Evolutionary conservation across 768 basidiomycete species (phyloP).

Genomic region (Amanita fuliginea): DNA sequence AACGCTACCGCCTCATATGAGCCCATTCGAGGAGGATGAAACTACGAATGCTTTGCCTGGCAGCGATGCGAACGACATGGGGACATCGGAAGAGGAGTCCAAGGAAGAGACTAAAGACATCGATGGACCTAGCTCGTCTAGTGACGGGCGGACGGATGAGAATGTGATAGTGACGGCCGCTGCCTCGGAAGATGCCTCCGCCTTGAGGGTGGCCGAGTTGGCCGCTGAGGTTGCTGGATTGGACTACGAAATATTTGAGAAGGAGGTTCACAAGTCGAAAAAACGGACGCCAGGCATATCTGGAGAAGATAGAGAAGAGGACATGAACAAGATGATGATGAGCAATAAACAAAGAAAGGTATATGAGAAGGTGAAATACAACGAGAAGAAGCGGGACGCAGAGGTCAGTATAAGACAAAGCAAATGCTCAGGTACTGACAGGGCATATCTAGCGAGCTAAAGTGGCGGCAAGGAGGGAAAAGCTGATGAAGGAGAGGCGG

Average conservation of each 20-base stretch:
- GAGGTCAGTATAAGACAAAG: slow-evolving; percentile 48
- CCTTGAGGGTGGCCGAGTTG: slow-evolving; percentile 79
- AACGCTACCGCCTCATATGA: slow-evolving; percentile 86
- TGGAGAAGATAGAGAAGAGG: slow-evolving; percentile 46
- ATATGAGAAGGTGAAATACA: slow-evolving; percentile 89
- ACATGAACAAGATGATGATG: slow-evolving; percentile 98
- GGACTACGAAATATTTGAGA: slow-evolving; percentile 71
- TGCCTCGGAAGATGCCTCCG: slow-evolving; percentile 41
- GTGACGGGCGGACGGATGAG: slow-evolving; percentile 7
- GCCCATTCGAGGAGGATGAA: slow-evolving; percentile 81
- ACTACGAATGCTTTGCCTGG: slow-evolving; percentile 48
- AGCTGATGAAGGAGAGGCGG: slow-evolving; percentile 42
- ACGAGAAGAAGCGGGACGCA: slow-evolving; percentile 59
- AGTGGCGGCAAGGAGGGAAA: slow-evolving; percentile 47
- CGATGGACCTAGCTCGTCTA: background rate
- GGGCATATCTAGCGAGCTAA: slow-evolving; percentile 38
- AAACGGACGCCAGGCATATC: slow-evolving; percentile 27
- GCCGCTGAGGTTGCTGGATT: slow-evolving; percentile 85
- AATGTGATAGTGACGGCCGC: slow-evolving; percentile 19
- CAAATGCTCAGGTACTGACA: background rate
- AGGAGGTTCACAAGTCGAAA: slow-evolving; percentile 52
- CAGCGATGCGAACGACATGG: slow-evolving; percentile 24
- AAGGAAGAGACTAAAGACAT: background rate
- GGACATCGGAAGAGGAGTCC: slow-evolving; percentile 14
- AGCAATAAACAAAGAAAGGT: slow-evolving; percentile 90